phyloP scores from a whole-genome alignment of 768 basidiomycete genomes.

The Candolleomyces aberdarensis region DNA sequence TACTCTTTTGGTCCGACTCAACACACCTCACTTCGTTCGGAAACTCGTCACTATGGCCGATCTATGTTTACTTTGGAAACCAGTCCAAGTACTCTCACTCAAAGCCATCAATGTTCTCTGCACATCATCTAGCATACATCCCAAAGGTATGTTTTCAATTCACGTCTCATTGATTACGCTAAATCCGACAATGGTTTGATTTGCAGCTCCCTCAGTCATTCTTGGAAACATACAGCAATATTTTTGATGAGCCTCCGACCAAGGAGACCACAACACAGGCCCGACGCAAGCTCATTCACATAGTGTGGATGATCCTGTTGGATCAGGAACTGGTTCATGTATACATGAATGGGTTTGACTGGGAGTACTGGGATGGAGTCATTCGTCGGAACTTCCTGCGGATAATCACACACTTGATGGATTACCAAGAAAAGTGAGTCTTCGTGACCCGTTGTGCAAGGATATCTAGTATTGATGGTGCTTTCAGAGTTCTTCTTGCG shows the following conservation, averaged over 20 bases:
- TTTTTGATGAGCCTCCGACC: background rate
- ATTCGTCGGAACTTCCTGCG: slow-evolving; percentile 26
- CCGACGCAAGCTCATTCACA: slow-evolving; percentile 22
- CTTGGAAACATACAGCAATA: slow-evolving; percentile 10
- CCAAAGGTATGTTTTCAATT: slow-evolving; percentile 31
- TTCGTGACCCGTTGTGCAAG: background rate
- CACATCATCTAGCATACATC: slow-evolving; percentile 39
- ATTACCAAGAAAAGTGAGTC: slow-evolving; percentile 41
- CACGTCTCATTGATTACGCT: too few species aligned
- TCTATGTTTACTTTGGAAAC: slow-evolving; percentile 32
- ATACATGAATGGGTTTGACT: slow-evolving; percentile 28
- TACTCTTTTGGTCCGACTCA: slow-evolving; percentile 30
- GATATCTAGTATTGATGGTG: background rate
- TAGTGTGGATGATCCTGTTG: slow-evolving; percentile 23
- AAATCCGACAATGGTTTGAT: too few species aligned
- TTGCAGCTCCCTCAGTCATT: slow-evolving; percentile 13
- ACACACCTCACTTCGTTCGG: slow-evolving; percentile 33
- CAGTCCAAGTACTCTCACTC: slow-evolving; percentile 33
- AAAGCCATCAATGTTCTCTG: slow-evolving; percentile 21
- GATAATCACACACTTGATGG: slow-evolving; percentile 32
- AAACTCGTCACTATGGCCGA: slow-evolving; percentile 28
- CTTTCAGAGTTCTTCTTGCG: slow-evolving; percentile 28
- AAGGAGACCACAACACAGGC: background rate
- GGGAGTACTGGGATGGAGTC: slow-evolving; percentile 27
- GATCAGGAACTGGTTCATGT: slow-evolving; percentile 30